A percentile compares a stretch with the other conserved stretches of the same genome.
Conservation (phyloP, 192 early-diverging fungal genomes). For the Pilobolus umbonatus region DNA sequence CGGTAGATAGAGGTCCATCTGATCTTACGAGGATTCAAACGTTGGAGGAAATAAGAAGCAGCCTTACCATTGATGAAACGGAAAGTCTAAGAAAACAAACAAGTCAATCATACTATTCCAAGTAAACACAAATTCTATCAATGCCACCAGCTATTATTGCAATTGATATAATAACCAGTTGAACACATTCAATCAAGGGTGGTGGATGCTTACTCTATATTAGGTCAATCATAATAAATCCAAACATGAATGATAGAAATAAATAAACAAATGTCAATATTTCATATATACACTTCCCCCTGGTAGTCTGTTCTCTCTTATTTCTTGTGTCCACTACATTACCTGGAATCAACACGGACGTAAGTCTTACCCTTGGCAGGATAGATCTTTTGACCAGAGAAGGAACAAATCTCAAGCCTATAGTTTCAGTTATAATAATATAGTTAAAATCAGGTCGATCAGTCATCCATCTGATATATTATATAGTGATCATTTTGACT, state of each 20-base stretch:
- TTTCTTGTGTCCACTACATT: slow-evolving; percentile 7
- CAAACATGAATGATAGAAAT: no score
- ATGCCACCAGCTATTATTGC: no score
- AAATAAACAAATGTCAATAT: not conserved
- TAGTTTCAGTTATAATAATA: not conserved
- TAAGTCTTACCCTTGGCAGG: slow-evolving; percentile 95
- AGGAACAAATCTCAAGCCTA: slow-evolving; percentile 91
- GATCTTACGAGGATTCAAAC: slow-evolving; percentile 96
- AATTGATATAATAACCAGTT: no score
- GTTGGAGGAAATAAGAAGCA: slow-evolving; percentile 96
- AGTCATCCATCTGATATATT: not conserved
- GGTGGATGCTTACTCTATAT: not conserved
- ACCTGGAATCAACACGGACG: slow-evolving; percentile 89
- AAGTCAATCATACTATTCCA: not conserved
- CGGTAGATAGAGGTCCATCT: slow-evolving; percentile 96
- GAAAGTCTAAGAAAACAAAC: slow-evolving; percentile 60
- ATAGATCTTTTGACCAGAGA: slow-evolving; percentile 99
- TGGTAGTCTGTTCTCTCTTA: no score
- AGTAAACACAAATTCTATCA: no score
- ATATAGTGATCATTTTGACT: not conserved
- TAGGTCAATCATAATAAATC: no score
- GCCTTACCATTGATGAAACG: slow-evolving; percentile 96
- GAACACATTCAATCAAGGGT: not conserved
- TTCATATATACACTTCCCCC: no score
- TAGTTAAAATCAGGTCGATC: slow-evolving; percentile 12